Evolutionary conservation across 805 yeast genomes (phyloP), one percentile per base, ranked within the genome.

Genomic region (Wickerhamomyces alni): DNA sequence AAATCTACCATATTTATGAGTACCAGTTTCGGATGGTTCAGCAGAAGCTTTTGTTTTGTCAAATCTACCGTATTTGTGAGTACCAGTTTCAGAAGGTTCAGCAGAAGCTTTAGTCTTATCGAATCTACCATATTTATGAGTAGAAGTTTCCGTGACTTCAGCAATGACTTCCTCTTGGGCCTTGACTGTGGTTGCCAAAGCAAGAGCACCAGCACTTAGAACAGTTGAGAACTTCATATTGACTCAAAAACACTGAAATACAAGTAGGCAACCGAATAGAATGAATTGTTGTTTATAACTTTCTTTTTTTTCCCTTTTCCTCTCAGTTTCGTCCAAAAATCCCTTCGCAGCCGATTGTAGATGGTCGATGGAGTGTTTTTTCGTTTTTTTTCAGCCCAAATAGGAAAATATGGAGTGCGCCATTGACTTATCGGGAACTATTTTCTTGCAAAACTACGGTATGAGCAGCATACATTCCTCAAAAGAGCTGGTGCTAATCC

Each of bases 81-180:
- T 75, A 41, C 70, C 70, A 41, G 71, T 59, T 18, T 59, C 45
- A 16, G 66, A 43, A 4, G 74, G 44, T n/a, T 59, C 50, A 33
- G 59, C 44, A 7, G 69, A 43, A 28, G 59, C 53, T 45, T 59
- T 49, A 39, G 76, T 69, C 61, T 74, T 70, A 65, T 74, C 66
- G 48, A 73, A 74, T 54, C 67, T 68, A 50, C 85, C 85, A 47
- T 66, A 67, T 47, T 61, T 69, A 68, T 77, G 83, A 39, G 83
- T 46, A 12, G 64, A 47, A 21, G 61, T 40, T 51, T 21, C 24
- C 6, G 24, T 7, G 24, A 7, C 9, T 21, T 61, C 57, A 12
- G 44, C 44, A 36, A 50, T 34, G 6, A 34, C 46, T 33, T 40
- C 44, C 18, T 41, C 49, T 28, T 51, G 45, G 18, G 50, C 50